Evolutionary conservation across 495 filamentous ascomycete species (phyloP).

Genomic region (Aspergillus coremiiformis): DNA sequence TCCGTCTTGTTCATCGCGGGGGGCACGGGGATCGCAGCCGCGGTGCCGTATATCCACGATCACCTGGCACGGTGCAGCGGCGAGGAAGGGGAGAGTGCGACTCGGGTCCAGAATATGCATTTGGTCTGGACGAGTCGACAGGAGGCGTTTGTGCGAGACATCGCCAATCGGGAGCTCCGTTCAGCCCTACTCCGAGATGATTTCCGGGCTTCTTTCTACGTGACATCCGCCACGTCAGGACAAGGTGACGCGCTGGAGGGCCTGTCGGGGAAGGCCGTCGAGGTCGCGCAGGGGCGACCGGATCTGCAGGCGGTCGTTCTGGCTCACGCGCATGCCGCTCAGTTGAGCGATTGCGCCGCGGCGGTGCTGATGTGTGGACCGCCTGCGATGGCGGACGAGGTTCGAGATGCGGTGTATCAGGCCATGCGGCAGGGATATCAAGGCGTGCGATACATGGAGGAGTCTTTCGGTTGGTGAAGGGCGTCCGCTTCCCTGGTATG

Average conservation of each 20-base stretch:
- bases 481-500: no score
- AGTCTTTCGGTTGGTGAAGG: slow-evolving; percentile 36
- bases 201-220: slow-evolving; percentile 32
- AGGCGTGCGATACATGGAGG: slow-evolving; percentile 35
- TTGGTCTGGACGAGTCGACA: slow-evolving; percentile 40
- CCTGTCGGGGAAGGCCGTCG: slow-evolving; percentile 1
- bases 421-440: slow-evolving; percentile 28
- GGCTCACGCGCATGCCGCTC: slow-evolving; percentile 23
- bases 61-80: slow-evolving; percentile 21
- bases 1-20: slow-evolving; percentile 52
- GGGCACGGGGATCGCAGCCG: slow-evolving; percentile 52
- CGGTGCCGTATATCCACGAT: slow-evolving; percentile 44
- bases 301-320: slow-evolving; percentile 28
- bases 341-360: slow-evolving; percentile 18
- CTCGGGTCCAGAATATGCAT: slow-evolving; percentile 22
- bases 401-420: slow-evolving; percentile 33
- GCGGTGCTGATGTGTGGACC: slow-evolving; percentile 47
- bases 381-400: slow-evolving; percentile 41
- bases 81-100: slow-evolving; percentile 7
- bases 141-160: slow-evolving; percentile 25
- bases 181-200: slow-evolving; percentile 25
- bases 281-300: slow-evolving; percentile 26
- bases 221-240: slow-evolving; percentile 10
- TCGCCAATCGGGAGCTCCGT: slow-evolving; percentile 24
- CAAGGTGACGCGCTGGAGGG: neutral